Conservation (phyloP, 2,329 filamentous ascomycete species). For the Ophioceras dolichostomum region DNA sequence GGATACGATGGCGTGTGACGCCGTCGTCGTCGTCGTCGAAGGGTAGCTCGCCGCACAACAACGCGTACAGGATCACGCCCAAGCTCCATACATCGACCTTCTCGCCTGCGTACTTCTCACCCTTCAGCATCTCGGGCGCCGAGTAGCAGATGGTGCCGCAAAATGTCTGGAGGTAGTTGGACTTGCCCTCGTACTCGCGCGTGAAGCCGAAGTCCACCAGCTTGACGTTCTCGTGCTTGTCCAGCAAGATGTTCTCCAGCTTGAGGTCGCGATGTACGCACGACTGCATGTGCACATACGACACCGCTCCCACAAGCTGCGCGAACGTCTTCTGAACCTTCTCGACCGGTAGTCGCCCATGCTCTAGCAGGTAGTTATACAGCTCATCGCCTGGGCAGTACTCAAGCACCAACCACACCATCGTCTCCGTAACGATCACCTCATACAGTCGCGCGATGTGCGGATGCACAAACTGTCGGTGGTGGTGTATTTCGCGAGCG, state of each 20-base stretch:
- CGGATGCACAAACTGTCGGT: constrained; percentile 93
- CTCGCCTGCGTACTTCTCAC: constrained; percentile 94
- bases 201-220: constrained; percentile 97
- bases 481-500: constrained; percentile 94
- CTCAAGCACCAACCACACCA: constrained; percentile 95
- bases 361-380: constrained; percentile 85
- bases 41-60: constrained; percentile 75
- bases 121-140: constrained; percentile 95
- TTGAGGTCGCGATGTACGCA: constrained; percentile 97
- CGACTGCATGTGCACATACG: constrained; percentile 87
- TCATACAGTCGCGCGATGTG: constrained; percentile 96
- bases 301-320: constrained; percentile 87
- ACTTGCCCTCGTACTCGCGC: constrained; percentile 88
- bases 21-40: constrained; percentile 95
- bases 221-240: constrained; percentile 96
- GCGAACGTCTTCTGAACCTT: constrained; percentile 95
- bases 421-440: constrained; percentile 87
- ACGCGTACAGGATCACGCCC: constrained; percentile 72
- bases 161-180: constrained; percentile 92
- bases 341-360: constrained; percentile 70
- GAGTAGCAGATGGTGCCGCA: constrained; percentile 97
- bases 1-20: constrained; percentile 71
- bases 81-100: constrained; percentile 96
- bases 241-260: constrained; percentile 88
- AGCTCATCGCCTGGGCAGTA: constrained; percentile 96